Base-by-base conservation (phyloP, 352 stramenopile genomes). In the Pilasporangium apinafurcum region DNA sequence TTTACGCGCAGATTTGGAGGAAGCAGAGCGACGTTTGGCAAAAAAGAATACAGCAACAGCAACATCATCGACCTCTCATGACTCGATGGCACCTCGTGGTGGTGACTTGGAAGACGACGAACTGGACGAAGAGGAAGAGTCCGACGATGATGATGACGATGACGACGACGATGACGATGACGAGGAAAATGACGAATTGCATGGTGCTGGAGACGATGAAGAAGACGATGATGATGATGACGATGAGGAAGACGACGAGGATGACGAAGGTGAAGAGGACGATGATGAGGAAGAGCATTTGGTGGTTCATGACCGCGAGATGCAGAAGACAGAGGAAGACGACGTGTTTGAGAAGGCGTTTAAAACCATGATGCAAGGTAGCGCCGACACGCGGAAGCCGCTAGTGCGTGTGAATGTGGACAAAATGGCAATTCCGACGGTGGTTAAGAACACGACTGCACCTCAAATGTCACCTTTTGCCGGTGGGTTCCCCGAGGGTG, bases 341-440 rank as follows among this genome's bases (percentile, higher is more conserved):
- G 81, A 92, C 3, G 78, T 79, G 34, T 95, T 95, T 44, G 82
- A 94, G 48, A 89, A 89, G 52, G 82, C 81, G 10, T 95, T 91
- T 55, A 88, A 85, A 53, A 59, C 68, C 4, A 88, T 95, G 71
- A 91, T 95, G 72, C 75, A 88, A 29, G 65, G 66, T 10, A 69
- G 63, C 9, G 47, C 55, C 1, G 82, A 94, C 21, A 52, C 72
- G 9, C 59, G 79, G 5, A 94, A 92, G 59, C 58, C 65, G 17
- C 44, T 62, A 1, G 61, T 59, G 0, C 70, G 77, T 10, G 76
- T 92, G 24, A 92, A 86, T 36, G 81, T 86, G 26, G 83, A 95
- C 65, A 95, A 93, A 53, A 91, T 93, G 79, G 81, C 73, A 9
- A 90, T 92, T 31, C 83, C 86, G 28, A 86, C 81, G 0, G 71